Conservation (phyloP, 768 basidiomycete genomes). For the Termitomyces heimii region DNA sequence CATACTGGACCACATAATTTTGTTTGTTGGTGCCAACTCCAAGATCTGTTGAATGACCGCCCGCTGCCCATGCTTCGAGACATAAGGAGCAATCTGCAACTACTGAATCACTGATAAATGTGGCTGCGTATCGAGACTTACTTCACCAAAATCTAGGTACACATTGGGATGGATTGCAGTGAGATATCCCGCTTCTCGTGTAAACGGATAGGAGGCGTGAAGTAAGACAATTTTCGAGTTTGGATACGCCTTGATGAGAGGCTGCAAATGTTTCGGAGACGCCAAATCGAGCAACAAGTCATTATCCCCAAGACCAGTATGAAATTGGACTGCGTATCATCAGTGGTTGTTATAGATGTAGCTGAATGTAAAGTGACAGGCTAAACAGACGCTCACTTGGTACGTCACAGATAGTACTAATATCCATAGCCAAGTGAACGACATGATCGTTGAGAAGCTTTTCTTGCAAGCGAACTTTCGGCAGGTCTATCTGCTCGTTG, state of each 20-base stretch:
- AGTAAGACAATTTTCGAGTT: slow-evolving; percentile 59
- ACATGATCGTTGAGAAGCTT: slow-evolving; percentile 65
- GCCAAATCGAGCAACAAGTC: slow-evolving; percentile 55
- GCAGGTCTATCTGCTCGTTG: slow-evolving; percentile 15
- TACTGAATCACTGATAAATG: neutral
- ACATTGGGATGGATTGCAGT: slow-evolving; percentile 68
- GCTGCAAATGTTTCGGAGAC: slow-evolving; percentile 64
- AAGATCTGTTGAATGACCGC: slow-evolving; percentile 54
- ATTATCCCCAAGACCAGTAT: slow-evolving; percentile 75
- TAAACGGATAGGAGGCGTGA: slow-evolving; percentile 76
- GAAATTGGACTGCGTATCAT: slow-evolving; percentile 62
- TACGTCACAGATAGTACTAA: slow-evolving; percentile 47
- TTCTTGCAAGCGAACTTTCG: slow-evolving; percentile 46
- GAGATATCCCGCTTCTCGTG: slow-evolving; percentile 73
- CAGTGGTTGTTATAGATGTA: neutral
- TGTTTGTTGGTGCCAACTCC: slow-evolving; percentile 71
- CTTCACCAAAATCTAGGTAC: slow-evolving; percentile 75
- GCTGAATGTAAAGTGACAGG: neutral
- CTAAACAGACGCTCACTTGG: slow-evolving; percentile 43
- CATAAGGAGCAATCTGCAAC: slow-evolving; percentile 55
- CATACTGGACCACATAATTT: slow-evolving; percentile 76
- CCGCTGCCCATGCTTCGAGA: slow-evolving; percentile 60
- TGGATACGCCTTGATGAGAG: slow-evolving; percentile 59
- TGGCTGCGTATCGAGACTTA: slow-evolving; percentile 22
- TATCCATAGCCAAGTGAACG: slow-evolving; percentile 46